Evolutionary conservation across 176 grass and related monocot species (phyloP), one percentile per base, ranked within the genome.

Genomic region (Triticum aestivum): DNA sequence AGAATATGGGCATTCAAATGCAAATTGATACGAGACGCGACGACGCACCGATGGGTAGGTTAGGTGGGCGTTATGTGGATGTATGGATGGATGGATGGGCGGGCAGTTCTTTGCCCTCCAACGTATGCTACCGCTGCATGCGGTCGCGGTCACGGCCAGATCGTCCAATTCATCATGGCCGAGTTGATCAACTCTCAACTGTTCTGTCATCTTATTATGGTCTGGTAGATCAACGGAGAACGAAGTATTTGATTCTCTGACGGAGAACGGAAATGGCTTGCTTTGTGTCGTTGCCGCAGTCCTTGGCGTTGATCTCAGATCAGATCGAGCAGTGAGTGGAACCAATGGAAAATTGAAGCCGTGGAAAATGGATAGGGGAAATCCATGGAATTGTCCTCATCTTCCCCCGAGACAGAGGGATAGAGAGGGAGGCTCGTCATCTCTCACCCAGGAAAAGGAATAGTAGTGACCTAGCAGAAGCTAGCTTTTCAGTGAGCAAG

Each of bases 301-400:
- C 67, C 35, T 49, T 75, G 73, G 42, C 73, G 73, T 29, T 5
- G 73, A 9, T 52, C 47, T 75, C 44, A 51, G 73, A 49, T 32
- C 44, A 32, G 73, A 52, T 32, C 44, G 73, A 42, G 8, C 23
- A 51, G 24, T 3, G 72, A 75, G 24, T 3, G 72, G 0, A 26
- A 21, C 71, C 23, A 17, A 29, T 49, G 72, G 42, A 49, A 1
- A 12, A 30, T 73, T 5, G 21, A 24, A 2, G 2, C 39, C 14
- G 39, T 3, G 11, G 64, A 32, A 52, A 76, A 52, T 11, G 73
- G 73, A 76, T 76, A 76, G 73, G 44, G 45, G 45, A 52, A 75
- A 75, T 75, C 73, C 73, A 2, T 47, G 6, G 42, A 10, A 75
- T 52, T 75, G 73, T 75, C 73, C 24, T 75, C 73, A 75, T 52